phyloP scores from a whole-genome alignment of 2,329 filamentous ascomycete species.

The Sordariomycetes sp. region DNA sequence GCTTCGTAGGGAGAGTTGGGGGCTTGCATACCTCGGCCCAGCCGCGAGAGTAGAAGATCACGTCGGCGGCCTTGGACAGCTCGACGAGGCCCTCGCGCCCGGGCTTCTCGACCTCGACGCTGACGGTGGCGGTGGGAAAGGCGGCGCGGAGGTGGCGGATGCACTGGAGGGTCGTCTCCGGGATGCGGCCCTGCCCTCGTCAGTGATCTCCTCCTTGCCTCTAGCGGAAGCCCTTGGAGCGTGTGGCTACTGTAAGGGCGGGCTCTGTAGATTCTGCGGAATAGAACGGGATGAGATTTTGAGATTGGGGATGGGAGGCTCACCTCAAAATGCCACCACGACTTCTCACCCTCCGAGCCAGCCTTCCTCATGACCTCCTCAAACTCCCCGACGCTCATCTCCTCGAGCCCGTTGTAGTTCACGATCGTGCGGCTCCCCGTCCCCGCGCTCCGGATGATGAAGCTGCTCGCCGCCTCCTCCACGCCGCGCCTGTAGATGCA shows the following conservation, averaged over 20 bases:
- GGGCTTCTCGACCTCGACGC: constrained; percentile 65
- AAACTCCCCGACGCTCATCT: constrained; percentile 59
- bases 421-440: constrained; percentile 59
- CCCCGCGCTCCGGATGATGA: constrained; percentile 51
- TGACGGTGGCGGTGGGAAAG: constrained; percentile 39
- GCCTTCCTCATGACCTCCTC: constrained; percentile 22
- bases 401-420: constrained; percentile 56
- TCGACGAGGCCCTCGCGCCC: constrained; percentile 45
- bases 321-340: constrained; percentile 68
- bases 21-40: constrained; percentile 52
- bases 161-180: constrained; percentile 47
- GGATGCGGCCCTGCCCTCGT: constrained; percentile 46
- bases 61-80: constrained; percentile 52
- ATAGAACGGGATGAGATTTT: not conserved
- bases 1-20: not conserved
- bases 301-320: constrained; percentile 8
- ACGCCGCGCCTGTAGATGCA: constrained; percentile 49
- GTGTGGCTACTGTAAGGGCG: not conserved
- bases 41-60: constrained; percentile 62
- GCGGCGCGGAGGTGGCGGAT: constrained; percentile 41
- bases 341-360: constrained; percentile 16
- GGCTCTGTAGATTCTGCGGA: not conserved
- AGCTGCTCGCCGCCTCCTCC: constrained; percentile 53
- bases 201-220: not conserved
- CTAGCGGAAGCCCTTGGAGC: not conserved